Percentiles rank a stretch among this genome's conserved stretches.
These are phyloP conservation scores for Jackrogersella multiformis DNA, from an alignment of 495 filamentous ascomycete genomes.

Conservation along the genomic window DNA sequence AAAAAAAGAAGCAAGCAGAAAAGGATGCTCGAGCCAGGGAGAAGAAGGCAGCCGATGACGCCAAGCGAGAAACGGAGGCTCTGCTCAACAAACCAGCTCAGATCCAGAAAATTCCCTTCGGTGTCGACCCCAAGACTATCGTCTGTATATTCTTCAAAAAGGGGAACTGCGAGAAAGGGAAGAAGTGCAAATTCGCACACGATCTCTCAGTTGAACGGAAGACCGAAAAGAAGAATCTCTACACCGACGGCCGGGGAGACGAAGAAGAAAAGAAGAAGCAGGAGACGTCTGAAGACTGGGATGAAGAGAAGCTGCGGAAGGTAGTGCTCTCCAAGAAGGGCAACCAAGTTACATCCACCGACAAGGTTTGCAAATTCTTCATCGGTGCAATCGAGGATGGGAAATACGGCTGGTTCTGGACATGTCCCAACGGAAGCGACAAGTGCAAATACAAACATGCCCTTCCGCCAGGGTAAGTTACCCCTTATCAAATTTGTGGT, in stretches of 20 bases:
- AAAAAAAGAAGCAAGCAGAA: constrained; percentile 90
- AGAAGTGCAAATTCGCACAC: constrained; percentile 97
- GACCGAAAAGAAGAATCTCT: constrained; percentile 88
- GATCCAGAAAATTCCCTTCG: constrained; percentile 95
- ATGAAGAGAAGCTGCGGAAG: constrained; percentile 91
- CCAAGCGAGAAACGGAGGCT: constrained; percentile 76
- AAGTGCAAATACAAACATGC: constrained; percentile 99
- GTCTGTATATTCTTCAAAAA: constrained; percentile 96
- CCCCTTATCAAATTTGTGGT: not conserved
- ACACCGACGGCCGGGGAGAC: constrained; percentile 82
- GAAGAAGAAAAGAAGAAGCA: constrained; percentile 84
- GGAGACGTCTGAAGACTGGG: constrained; percentile 95
- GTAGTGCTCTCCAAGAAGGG: constrained; percentile 96
- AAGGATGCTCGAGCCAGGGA: constrained; percentile 85
- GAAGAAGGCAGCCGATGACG: constrained; percentile 80
- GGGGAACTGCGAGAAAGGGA: constrained; percentile 95
- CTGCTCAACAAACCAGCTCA: constrained; percentile 96
- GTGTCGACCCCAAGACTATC: constrained; percentile 98
- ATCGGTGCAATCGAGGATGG: constrained; percentile 97
- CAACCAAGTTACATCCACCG: constrained; percentile 93
- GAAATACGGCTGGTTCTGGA: constrained; percentile 99
- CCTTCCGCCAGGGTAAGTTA: constrained; percentile 85
- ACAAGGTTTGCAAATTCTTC: constrained; percentile 99
- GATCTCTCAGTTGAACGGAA: constrained; percentile 90
- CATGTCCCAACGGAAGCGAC: constrained; percentile 94